These are phyloP conservation scores for Mycosphaerella sp. DNA, from an alignment of 2,329 filamentous ascomycete genomes.

Conservation along the genomic window DNA sequence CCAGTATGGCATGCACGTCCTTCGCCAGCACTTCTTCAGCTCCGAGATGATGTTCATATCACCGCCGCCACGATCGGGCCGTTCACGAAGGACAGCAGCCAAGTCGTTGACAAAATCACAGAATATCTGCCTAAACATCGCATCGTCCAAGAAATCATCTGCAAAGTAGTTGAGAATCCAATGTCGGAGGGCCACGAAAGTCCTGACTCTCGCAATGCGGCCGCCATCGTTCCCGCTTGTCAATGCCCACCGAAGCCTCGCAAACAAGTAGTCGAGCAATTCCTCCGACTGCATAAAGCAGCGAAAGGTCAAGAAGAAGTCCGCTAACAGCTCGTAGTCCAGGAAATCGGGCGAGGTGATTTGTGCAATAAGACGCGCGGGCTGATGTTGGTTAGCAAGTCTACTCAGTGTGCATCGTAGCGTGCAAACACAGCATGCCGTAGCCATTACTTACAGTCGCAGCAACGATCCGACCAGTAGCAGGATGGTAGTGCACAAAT, in stretches of 20 bases:
- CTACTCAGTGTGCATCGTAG: neutral
- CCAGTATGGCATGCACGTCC: conserved; percentile 87
- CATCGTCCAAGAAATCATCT: conserved; percentile 81
- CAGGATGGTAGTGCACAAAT: conserved; percentile 73
- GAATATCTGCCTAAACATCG: conserved; percentile 66
- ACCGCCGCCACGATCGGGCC: conserved; percentile 50
- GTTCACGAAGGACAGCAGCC: conserved; percentile 46
- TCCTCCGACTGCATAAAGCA: conserved; percentile 72
- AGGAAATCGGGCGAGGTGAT: conserved; percentile 94
- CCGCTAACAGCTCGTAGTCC: conserved; percentile 92
- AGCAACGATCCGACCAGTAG: conserved; percentile 69
- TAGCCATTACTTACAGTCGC: conserved; percentile 53
- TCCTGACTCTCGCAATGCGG: conserved; percentile 88
- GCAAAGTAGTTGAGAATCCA: conserved; percentile 98
- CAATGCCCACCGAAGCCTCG: conserved; percentile 81
- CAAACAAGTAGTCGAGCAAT: conserved; percentile 75
- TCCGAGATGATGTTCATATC: conserved; percentile 85
- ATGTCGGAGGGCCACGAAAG: conserved; percentile 89
- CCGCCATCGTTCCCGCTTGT: conserved; percentile 68
- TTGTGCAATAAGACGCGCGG: conserved; percentile 84
- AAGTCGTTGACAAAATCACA: conserved; percentile 70
- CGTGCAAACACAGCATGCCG: neutral
- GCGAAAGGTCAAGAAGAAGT: conserved; percentile 95
- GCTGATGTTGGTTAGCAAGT: conserved; percentile 31
- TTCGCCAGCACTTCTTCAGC: conserved; percentile 94